Evolutionary conservation across 371 early-diverging fungal genomes (phyloP).

Genomic region (Mycotypha africana): DNA sequence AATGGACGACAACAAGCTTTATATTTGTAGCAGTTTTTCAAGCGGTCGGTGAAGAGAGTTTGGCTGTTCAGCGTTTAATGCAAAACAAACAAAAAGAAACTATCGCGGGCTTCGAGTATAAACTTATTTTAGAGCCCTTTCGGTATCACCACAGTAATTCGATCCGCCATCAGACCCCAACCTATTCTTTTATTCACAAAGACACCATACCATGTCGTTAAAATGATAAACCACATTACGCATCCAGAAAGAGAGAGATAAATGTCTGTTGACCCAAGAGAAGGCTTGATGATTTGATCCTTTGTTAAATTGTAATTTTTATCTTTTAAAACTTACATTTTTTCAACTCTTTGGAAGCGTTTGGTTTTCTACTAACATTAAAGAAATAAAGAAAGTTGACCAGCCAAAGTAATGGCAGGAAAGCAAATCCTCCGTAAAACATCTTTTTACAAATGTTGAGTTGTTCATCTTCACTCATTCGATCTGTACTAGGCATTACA

Average conservation of each 20-base stretch:
- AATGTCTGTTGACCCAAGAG: constrained; percentile 30
- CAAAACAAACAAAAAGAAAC: too few species aligned
- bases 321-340: constrained; percentile 31
- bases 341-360: constrained; percentile 39
- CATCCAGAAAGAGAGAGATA: constrained; percentile 44
- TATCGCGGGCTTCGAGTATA: too few species aligned
- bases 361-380: constrained; percentile 25
- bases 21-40: too few species aligned
- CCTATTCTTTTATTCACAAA: constrained; percentile 45
- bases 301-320: not conserved
- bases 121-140: constrained; percentile 36
- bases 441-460: constrained; percentile 50
- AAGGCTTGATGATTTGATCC: not conserved
- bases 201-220: constrained; percentile 52
- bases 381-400: constrained; percentile 55
- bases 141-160: constrained; percentile 54
- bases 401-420: constrained; percentile 57
- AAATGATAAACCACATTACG: constrained; percentile 37
- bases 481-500: constrained; percentile 50
- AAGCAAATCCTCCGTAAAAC: constrained; percentile 56
- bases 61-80: too few species aligned
- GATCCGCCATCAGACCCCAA: constrained; percentile 50
- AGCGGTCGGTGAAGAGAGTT: too few species aligned
- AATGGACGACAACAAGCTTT: too few species aligned
- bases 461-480: constrained; percentile 49